Percentiles rank a stretch among this genome's conserved stretches.
Evolutionary conservation across 805 yeast genomes (phyloP).

Genomic region (Saccharomycopsis guyanensis): DNA sequence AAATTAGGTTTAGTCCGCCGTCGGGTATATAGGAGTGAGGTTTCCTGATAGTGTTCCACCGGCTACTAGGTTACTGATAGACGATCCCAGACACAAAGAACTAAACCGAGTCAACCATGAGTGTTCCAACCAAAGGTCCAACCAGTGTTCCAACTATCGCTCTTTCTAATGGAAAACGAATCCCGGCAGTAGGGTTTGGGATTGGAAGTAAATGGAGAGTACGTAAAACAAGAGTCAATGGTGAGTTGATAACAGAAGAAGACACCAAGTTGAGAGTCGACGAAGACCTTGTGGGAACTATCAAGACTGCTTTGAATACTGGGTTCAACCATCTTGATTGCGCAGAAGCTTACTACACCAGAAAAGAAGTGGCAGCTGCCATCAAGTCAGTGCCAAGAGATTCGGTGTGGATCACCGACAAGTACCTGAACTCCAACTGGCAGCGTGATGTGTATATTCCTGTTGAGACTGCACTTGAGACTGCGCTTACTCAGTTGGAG

Average conservation of each 20-base stretch:
- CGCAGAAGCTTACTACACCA: slow-evolving; percentile 57
- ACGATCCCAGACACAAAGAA: no score
- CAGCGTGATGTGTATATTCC: slow-evolving; percentile 32
- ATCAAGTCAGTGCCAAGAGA: slow-evolving; percentile 34
- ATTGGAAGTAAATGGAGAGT: slow-evolving; percentile 50
- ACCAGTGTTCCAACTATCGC: slow-evolving; percentile 20
- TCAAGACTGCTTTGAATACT: slow-evolving; percentile 38
- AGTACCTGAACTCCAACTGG: slow-evolving; percentile 33
- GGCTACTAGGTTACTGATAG: no score
- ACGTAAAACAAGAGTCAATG: slow-evolving; percentile 27
- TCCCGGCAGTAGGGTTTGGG: slow-evolving; percentile 41
- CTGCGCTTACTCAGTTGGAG: slow-evolving; percentile 37
- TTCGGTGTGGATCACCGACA: slow-evolving; percentile 51
- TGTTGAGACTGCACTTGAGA: slow-evolving; percentile 36
- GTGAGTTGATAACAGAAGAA: slow-evolving; percentile 12
- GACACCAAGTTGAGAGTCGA: slow-evolving; percentile 22
- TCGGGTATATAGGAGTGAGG: no score
- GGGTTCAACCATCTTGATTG: slow-evolving; percentile 59
- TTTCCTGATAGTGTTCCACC: no score
- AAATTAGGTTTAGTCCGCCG: no score
- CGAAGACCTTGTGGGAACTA: slow-evolving; percentile 36
- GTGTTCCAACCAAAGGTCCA: no score
- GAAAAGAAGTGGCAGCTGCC: slow-evolving; percentile 47
- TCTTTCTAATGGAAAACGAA: slow-evolving; percentile 31
- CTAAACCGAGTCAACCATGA: no score